These are phyloP conservation scores for Myriosclerotinia scirpicola DNA, from an alignment of 2,329 filamentous ascomycete genomes.

Conservation along the genomic window DNA sequence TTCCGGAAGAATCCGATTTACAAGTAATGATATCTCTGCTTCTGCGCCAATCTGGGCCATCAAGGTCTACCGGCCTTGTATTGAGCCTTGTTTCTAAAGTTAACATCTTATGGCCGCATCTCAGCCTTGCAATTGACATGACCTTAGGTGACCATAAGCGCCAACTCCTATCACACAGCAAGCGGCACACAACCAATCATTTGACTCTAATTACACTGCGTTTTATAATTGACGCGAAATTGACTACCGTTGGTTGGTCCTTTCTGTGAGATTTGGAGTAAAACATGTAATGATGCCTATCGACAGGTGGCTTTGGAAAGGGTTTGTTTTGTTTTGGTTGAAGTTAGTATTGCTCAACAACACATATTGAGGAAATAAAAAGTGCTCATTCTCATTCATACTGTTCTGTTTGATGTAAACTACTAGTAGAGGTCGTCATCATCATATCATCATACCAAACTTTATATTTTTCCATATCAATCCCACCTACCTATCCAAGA, in stretches of 20 bases:
- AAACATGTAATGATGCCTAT: background rate
- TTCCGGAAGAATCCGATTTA: too few relatives aligned
- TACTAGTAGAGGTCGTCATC: background rate
- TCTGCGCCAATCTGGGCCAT: background rate
- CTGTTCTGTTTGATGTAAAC: background rate
- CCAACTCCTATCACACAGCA: background rate
- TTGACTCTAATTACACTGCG: background rate
- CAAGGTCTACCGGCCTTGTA: constrained; percentile 1
- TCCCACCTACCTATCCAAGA: background rate
- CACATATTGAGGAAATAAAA: constrained; percentile 3
- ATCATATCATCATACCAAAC: background rate
- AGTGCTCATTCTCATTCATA: background rate
- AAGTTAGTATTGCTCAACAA: background rate
- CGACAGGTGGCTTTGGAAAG: constrained; percentile 5
- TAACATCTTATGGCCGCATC: background rate
- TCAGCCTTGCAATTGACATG: constrained; percentile 11
- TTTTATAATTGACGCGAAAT: background rate
- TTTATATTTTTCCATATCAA: background rate
- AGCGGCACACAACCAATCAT: background rate
- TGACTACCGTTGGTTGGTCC: background rate
- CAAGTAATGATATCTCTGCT: too few relatives aligned
- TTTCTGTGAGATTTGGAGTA: background rate
- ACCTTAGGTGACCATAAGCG: constrained; percentile 8
- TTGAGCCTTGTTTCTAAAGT: constrained; percentile 9
- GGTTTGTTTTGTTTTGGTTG: constrained; percentile 1